These are phyloP conservation scores for Nicotiana knightiana DNA, from an alignment of 257 asterid species.

Conservation along the genomic window DNA sequence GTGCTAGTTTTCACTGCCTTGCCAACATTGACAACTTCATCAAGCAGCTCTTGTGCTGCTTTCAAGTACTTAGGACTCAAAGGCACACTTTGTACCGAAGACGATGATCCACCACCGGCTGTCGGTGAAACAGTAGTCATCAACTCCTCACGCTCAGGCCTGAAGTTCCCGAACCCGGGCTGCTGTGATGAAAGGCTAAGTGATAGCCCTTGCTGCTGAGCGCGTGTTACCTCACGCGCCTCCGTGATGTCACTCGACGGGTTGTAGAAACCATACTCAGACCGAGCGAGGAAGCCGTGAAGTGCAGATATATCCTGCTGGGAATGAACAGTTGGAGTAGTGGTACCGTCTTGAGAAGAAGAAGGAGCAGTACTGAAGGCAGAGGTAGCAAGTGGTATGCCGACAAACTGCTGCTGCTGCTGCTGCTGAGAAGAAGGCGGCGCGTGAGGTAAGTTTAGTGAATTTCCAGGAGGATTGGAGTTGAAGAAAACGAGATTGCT, in stretches of 20 bases:
- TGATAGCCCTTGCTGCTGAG: conserved; percentile 67
- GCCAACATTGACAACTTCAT: conserved; percentile 89
- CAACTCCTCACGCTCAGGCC: conserved; percentile 39
- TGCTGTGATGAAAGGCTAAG: conserved; percentile 75
- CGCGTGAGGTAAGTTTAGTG: conserved; percentile 45
- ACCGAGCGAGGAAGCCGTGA: conserved; percentile 66
- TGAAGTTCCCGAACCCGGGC: conserved; percentile 31
- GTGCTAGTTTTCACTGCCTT: conserved; percentile 37
- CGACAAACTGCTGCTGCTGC: conserved; percentile 71
- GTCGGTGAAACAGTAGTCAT: conserved; percentile 27
- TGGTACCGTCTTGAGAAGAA: conserved; percentile 23
- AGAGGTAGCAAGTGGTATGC: conserved; percentile 46
- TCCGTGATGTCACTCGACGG: conserved; percentile 31
- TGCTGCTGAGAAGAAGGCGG: conserved; percentile 27
- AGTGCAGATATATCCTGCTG: conserved; percentile 44
- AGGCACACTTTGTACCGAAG: conserved; percentile 59
- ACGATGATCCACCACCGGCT: conserved; percentile 42
- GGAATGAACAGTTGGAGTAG: background rate
- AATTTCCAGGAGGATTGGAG: conserved; percentile 35
- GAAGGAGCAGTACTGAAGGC: conserved; percentile 11
- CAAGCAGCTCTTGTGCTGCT: conserved; percentile 91
- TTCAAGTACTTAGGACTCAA: conserved; percentile 68
- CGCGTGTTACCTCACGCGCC: conserved; percentile 73
- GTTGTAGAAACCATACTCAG: conserved; percentile 53
- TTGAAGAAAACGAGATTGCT: conserved; percentile 63